Percentiles rank a stretch among this genome's conserved stretches.
Evolutionary conservation across 129 eudicot genomes (phyloP).

Genomic region (Helianthus tuberosus): DNA sequence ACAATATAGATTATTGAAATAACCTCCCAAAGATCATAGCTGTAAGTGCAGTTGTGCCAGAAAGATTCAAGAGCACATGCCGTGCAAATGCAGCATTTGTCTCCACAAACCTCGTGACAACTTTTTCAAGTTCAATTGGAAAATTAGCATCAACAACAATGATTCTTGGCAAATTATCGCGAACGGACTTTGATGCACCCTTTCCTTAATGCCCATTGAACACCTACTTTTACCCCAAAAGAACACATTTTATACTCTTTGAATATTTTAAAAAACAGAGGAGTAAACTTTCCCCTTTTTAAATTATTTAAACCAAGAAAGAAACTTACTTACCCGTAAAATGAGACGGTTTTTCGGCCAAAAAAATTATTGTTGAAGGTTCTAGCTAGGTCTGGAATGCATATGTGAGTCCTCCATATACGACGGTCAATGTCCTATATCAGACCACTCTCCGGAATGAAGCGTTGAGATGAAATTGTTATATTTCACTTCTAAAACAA

Average conservation of each 20-base stretch:
- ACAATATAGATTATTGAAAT: slow-evolving; percentile 6
- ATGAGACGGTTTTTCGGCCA: slow-evolving; percentile 68
- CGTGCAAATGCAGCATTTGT: slow-evolving; percentile 82
- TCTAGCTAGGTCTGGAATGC: slow-evolving; percentile 71
- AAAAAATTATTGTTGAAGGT: slow-evolving; percentile 45
- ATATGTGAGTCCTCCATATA: slow-evolving; percentile 91
- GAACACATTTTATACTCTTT: not conserved
- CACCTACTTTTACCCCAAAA: slow-evolving; percentile 51
- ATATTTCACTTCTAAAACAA: slow-evolving; percentile 44
- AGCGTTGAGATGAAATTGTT: slow-evolving; percentile 55
- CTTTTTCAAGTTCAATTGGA: slow-evolving; percentile 85
- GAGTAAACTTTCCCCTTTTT: not conserved
- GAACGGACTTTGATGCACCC: slow-evolving; percentile 81
- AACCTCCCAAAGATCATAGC: slow-evolving; percentile 95
- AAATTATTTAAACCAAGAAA: not conserved
- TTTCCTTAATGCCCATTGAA: slow-evolving; percentile 97
- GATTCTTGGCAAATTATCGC: slow-evolving; percentile 78
- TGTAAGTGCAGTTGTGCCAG: slow-evolving; percentile 91
- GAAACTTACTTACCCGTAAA: slow-evolving; percentile 74
- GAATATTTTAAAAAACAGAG: not conserved
- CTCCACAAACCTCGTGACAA: slow-evolving; percentile 70
- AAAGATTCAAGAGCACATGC: slow-evolving; percentile 73
- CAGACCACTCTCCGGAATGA: slow-evolving; percentile 88
- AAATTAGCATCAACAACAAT: slow-evolving; percentile 88
- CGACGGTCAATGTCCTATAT: slow-evolving; percentile 67